A percentile compares a stretch with the other conserved stretches of the same genome.
These are phyloP conservation scores for Phytophthora quininea DNA, from an alignment of 352 stramenopile genomes.

Conservation along the genomic window DNA sequence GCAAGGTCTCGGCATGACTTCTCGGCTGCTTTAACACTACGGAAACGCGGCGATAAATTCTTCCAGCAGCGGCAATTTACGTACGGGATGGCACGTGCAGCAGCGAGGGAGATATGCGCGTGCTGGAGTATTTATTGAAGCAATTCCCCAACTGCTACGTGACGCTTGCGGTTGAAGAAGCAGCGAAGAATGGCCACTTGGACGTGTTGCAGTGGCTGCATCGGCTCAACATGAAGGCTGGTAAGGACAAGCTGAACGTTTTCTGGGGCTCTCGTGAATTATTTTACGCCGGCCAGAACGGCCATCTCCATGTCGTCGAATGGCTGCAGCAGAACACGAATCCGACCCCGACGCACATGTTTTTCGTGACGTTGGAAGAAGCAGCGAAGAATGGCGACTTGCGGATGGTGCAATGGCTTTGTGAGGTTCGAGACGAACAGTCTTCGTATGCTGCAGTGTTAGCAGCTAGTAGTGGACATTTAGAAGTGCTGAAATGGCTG, in stretches of 20 bases:
- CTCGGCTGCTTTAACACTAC: background rate
- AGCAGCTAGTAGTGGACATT: conserved; percentile 42
- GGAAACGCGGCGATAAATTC: conserved; percentile 18
- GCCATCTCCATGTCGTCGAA: conserved; percentile 37
- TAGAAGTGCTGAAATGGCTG: conserved; percentile 37
- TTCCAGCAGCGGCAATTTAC: conserved; percentile 42
- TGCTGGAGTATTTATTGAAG: conserved; percentile 37
- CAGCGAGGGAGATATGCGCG: conserved; percentile 32
- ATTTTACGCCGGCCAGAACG: conserved; percentile 41
- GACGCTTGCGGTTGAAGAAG: conserved; percentile 36
- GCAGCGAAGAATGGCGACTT: conserved; percentile 43
- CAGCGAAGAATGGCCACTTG: conserved; percentile 39
- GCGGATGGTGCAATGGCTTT: conserved; percentile 42
- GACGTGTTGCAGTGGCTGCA: conserved; percentile 44
- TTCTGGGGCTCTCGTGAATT: conserved; percentile 47
- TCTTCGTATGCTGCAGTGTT: conserved; percentile 39
- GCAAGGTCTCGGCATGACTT: background rate
- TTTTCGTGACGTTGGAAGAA: conserved; percentile 49
- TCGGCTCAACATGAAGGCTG: conserved; percentile 11
- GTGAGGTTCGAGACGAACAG: conserved; percentile 36
- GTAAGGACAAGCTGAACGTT: conserved; percentile 12
- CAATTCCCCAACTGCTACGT: conserved; percentile 39
- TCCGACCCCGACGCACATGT: conserved; percentile 44
- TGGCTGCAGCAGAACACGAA: conserved; percentile 46
- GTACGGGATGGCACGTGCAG: conserved; percentile 27